Evolutionary conservation across 805 yeast genomes (phyloP).

Genomic region (Kregervanrija delftensis): DNA sequence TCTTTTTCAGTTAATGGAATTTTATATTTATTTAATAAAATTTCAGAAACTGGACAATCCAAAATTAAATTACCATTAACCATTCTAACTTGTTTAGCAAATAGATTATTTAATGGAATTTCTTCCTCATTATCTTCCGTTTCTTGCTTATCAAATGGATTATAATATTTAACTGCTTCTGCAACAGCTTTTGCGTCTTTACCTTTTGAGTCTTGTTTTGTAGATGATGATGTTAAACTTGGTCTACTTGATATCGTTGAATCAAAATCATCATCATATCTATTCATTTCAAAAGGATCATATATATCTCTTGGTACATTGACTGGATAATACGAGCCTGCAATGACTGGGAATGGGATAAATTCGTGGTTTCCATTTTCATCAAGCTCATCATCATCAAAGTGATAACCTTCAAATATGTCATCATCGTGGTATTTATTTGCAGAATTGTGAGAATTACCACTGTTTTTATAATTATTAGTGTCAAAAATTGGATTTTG

Average conservation of each 20-base stretch:
- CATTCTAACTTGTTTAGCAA: slow-evolving; percentile 40
- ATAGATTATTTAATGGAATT: slow-evolving; percentile 9
- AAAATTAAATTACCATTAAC: slow-evolving; percentile 75
- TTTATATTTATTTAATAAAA: slow-evolving; percentile 47
- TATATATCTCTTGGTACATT: slow-evolving; percentile 23
- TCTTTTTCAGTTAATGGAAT: slow-evolving; percentile 35
- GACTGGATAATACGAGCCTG: slow-evolving; percentile 28
- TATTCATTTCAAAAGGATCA: slow-evolving; percentile 25
- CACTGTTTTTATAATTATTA: background rate
- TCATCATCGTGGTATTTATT: slow-evolving; percentile 1
- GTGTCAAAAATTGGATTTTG: too few species aligned
- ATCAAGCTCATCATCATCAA: slow-evolving; percentile 17
- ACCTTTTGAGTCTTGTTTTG: slow-evolving; percentile 8
- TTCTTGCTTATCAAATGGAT: slow-evolving; percentile 4
- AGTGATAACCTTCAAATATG: slow-evolving; percentile 20
- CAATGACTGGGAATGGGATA: slow-evolving; percentile 28
- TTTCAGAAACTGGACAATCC: slow-evolving; percentile 83
- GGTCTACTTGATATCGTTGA: slow-evolving; percentile 1
- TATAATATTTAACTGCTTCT: slow-evolving; percentile 10
- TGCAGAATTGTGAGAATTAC: too few species aligned
- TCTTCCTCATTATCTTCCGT: background rate
- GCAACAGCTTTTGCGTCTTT: slow-evolving; percentile 11
- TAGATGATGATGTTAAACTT: background rate
- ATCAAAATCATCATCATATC: slow-evolving; percentile 16
- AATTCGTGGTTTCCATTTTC: slow-evolving; percentile 22